Base-by-base conservation (phyloP, 2,329 filamentous ascomycete species). In the Talaromyces piceae region DNA sequence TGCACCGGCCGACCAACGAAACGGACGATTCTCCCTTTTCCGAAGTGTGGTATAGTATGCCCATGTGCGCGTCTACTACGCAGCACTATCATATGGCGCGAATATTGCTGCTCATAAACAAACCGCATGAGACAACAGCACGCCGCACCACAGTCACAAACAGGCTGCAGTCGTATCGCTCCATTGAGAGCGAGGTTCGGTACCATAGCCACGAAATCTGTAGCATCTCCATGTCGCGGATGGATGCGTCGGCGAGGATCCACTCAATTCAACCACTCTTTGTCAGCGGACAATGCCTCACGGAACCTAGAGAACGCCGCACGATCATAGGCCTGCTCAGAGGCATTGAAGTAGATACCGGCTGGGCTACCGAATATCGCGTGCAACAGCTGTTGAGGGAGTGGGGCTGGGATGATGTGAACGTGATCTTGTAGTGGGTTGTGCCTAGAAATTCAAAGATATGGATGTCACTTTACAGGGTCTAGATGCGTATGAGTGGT, bases 1-100 rank as follows among this genome's bases (percentile, higher is more conserved):
- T 60, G 1, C 54, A 60, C 22, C 55, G 62, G 25, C 13, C 23
- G 4, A 3, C 22, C 12, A 45, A 53, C 23, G 41, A 57, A 53
- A 44, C 64, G 57, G 41, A 66, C n/a, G 59, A 63, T 41, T 53
- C 61, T 20, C 62, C 67, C 51, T 78, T 76, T 63, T 73, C 66
- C 0, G 79, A 83, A 59, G 74, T 83, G 11, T 86, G 82, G 81
- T 84, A 82, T 62, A 80, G 78, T 52, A 73, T 83, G 0, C 78
- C 82, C 0, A 81, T 85, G 73, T 86, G 81, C 64, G 81, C 79
- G 0, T 81, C 81, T 2, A 80, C 81, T 1, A 84, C 73, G 64
- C 70, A 73, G 54, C 70, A 73, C 56, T 73, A 72, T 51, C 69
- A 73, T 52, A 70, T 73, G 63, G 69, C 68, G 8, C 67, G 68